Conservation (phyloP, 140 eudicot genomes). For the Oenanthe javanica region DNA sequence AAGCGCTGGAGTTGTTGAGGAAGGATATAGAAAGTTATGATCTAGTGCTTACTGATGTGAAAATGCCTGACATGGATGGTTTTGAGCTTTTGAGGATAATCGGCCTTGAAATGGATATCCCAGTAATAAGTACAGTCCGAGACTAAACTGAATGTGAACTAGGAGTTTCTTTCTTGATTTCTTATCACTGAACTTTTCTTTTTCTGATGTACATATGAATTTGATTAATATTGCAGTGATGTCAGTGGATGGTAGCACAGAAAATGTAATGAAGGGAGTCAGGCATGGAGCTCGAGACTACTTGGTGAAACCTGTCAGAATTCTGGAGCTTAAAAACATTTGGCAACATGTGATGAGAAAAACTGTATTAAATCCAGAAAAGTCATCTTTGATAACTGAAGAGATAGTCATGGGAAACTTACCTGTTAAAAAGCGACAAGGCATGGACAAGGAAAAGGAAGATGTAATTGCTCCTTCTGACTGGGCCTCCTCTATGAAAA, state of each 20-base stretch:
- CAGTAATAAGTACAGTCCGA: constrained; percentile 19
- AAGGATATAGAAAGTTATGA: neutral
- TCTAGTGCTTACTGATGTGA: constrained; percentile 21
- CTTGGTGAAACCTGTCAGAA: constrained; percentile 21
- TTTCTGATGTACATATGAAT: neutral
- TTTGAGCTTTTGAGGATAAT: constrained; percentile 16
- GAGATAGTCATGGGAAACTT: neutral
- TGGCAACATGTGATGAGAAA: constrained; percentile 26
- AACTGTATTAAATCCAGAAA: neutral
- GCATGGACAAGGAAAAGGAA: neutral
- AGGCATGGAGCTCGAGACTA: constrained; percentile 24
- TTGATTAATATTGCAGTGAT: too few relatives aligned
- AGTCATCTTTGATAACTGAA: neutral
- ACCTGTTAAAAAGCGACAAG: neutral
- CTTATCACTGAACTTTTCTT: neutral
- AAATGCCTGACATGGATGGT: constrained; percentile 20
- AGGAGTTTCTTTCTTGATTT: neutral
- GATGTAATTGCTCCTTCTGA: neutral
- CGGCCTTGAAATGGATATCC: constrained; percentile 14
- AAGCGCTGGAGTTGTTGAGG: constrained; percentile 2
- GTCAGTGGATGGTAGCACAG: neutral
- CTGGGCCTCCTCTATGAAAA: neutral
- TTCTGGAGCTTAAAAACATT: constrained; percentile 13
- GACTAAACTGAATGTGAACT: neutral
- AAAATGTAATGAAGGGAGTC: constrained; percentile 10